Percentiles rank a stretch among this genome's conserved stretches.
Conservation (phyloP, 2,329 filamentous ascomycete species). For the Neofusicoccum ribis region DNA sequence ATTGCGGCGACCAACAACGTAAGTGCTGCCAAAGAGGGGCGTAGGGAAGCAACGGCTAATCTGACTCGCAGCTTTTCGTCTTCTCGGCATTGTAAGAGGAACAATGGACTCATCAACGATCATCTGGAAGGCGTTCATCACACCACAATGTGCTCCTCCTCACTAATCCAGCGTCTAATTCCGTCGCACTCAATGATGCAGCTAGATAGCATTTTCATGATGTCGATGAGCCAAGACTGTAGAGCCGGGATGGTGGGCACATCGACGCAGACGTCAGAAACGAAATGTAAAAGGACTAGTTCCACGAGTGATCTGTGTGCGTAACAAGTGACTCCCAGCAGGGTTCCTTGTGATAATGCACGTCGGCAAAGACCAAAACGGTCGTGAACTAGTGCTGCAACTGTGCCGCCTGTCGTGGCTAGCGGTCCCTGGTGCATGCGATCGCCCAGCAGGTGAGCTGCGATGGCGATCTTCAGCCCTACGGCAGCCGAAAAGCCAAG, state of each 20-base stretch:
- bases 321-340: neutral
- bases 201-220: slow-evolving; percentile 22
- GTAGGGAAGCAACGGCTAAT: slow-evolving; percentile 5
- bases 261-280: slow-evolving; percentile 19
- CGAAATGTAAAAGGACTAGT: slow-evolving; percentile 21
- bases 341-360: neutral
- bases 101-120: slow-evolving; percentile 11
- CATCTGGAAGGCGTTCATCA: slow-evolving; percentile 22
- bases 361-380: neutral
- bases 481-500: slow-evolving; percentile 17
- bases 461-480: slow-evolving; percentile 18
- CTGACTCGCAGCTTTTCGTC: slow-evolving; percentile 52
- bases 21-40: slow-evolving; percentile 49
- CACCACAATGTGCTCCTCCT: slow-evolving; percentile 3
- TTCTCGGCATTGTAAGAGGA: slow-evolving; percentile 53
- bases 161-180: slow-evolving; percentile 21
- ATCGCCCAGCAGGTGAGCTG: slow-evolving; percentile 16
- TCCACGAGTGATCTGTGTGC: slow-evolving; percentile 7
- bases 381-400: neutral
- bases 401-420: neutral
- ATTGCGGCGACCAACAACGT: slow-evolving; percentile 99
- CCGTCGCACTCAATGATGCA: slow-evolving; percentile 16
- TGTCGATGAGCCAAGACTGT: slow-evolving; percentile 21
- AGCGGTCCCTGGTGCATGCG: slow-evolving; percentile 5
- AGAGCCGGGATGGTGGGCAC: slow-evolving; percentile 17